A percentile compares a stretch with the other conserved stretches of the same genome.
These are phyloP conservation scores for Arctostaphylos glauca DNA, from an alignment of 148 eudicot species.

Conservation along the genomic window DNA sequence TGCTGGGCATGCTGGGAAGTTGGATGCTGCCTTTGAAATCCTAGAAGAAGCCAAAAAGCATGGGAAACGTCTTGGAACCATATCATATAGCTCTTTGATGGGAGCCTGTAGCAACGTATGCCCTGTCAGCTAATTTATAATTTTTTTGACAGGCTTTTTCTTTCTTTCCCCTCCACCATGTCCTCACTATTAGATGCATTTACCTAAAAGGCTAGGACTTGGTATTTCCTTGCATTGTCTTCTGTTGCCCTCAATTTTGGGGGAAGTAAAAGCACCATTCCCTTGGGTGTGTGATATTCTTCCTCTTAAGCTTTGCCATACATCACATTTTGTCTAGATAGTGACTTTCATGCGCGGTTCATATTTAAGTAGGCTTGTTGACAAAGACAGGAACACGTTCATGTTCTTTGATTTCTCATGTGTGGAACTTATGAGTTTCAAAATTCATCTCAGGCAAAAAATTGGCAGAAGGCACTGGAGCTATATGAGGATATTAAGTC, in stretches of 20 bases:
- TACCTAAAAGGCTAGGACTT: conserved; percentile 3
- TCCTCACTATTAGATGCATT: neutral
- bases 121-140: neutral
- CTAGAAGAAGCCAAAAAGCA: conserved; percentile 61
- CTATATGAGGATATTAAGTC: conserved; percentile 70
- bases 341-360: neutral
- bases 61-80: conserved; percentile 64
- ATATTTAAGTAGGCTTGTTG: neutral
- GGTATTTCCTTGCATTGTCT: neutral
- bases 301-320: neutral
- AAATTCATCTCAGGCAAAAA: conserved; percentile 56
- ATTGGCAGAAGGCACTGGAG: conserved; percentile 85
- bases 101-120: conserved; percentile 97
- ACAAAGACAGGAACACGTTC: neutral
- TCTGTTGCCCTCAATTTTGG: neutral
- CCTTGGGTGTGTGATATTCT: neutral
- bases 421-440: conserved; percentile 14
- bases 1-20: conserved; percentile 87
- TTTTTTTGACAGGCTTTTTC: neutral
- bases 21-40: conserved; percentile 84
- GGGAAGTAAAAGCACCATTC: neutral
- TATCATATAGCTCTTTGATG: conserved; percentile 93
- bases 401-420: conserved; percentile 11
- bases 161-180: neutral
- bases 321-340: neutral